These are phyloP conservation scores for Diaporthe ampelina DNA, from an alignment of 2,329 filamentous ascomycete genomes.

Conservation along the genomic window DNA sequence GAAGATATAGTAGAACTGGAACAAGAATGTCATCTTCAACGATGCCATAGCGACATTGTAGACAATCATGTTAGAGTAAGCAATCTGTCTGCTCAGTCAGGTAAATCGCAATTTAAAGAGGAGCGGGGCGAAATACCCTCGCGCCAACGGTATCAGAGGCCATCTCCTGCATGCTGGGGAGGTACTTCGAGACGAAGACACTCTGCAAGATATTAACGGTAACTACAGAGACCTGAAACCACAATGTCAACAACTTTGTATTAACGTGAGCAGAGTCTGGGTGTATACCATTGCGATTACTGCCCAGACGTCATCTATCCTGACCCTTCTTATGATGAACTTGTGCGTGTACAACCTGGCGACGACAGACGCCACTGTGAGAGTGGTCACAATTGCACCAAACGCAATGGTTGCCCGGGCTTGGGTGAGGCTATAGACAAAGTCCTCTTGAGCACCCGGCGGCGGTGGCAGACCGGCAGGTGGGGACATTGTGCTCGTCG, in stretches of 20 bases:
- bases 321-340: slow-evolving; percentile 6
- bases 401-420: slow-evolving; percentile 1
- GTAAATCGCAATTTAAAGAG: neutral
- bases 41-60: slow-evolving; percentile 21
- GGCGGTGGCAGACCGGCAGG: neutral
- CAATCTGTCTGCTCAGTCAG: slow-evolving; percentile 4
- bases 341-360: slow-evolving; percentile 7
- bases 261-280: neutral
- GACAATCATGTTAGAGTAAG: neutral
- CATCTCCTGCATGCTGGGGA: slow-evolving; percentile 1
- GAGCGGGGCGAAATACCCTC: neutral
- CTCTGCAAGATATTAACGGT: slow-evolving; percentile 6
- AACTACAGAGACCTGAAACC: neutral
- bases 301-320: slow-evolving; percentile 15
- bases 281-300: slow-evolving; percentile 7
- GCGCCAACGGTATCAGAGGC: neutral
- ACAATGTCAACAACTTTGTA: neutral
- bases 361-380: slow-evolving; percentile 10
- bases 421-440: slow-evolving; percentile 2
- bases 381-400: slow-evolving; percentile 7
- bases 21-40: slow-evolving; percentile 22
- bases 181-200: neutral
- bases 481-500: neutral
- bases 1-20: slow-evolving; percentile 11
- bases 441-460: slow-evolving; percentile 13